Conservation (phyloP, 306 rosid genomes). For the Dalbergia cultrata region DNA sequence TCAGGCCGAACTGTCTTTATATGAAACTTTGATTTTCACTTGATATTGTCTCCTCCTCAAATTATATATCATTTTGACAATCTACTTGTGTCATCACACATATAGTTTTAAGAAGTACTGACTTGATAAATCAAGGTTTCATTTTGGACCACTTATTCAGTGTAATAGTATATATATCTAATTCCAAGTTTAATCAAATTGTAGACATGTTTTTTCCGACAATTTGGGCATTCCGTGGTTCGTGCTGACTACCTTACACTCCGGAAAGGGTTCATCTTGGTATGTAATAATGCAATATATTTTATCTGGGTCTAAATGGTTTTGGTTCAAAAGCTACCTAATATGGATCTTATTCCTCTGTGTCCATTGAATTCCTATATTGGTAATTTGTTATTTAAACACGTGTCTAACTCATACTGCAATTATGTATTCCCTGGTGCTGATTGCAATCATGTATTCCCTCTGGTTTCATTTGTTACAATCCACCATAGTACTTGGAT, state of each 20-base stretch:
- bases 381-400: slow-evolving; percentile 12
- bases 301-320: slow-evolving; percentile 25
- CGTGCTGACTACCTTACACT: slow-evolving; percentile 89
- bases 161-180: slow-evolving; percentile 32
- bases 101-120: slow-evolving; percentile 27
- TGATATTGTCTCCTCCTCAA: neutral
- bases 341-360: slow-evolving; percentile 17
- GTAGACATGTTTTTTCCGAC: slow-evolving; percentile 94
- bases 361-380: neutral
- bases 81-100: slow-evolving; percentile 32
- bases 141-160: slow-evolving; percentile 18
- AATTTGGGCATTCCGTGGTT: slow-evolving; percentile 88
- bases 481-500: slow-evolving; percentile 30
- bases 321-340: slow-evolving; percentile 28
- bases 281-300: slow-evolving; percentile 50
- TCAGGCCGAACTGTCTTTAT: slow-evolving; percentile 13
- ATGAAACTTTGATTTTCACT: neutral
- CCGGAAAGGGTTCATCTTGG: slow-evolving; percentile 95
- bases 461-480: slow-evolving; percentile 2
- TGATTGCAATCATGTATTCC: too few species aligned
- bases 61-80: slow-evolving; percentile 21
- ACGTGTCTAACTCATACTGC: neutral
- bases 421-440: neutral
- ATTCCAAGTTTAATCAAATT: slow-evolving; percentile 40
- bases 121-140: slow-evolving; percentile 36